Evolutionary conservation across 2,329 filamentous ascomycete genomes (phyloP).

Genomic region (Zymoseptoria tritici): DNA sequence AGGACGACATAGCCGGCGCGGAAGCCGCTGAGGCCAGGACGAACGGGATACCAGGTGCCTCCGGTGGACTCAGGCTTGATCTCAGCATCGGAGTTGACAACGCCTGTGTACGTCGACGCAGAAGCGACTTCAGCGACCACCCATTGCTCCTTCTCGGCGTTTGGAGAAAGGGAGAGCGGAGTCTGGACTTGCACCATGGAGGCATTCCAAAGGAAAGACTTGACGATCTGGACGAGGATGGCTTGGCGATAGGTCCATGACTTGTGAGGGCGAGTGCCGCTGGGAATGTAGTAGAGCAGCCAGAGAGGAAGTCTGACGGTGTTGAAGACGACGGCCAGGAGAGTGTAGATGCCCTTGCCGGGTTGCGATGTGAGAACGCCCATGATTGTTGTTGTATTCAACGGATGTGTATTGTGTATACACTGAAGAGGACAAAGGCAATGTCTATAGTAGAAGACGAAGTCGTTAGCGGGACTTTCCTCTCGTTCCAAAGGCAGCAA

Average conservation of each 20-base stretch:
- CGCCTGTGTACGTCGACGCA: slow-evolving; percentile 9
- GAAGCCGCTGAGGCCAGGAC: slow-evolving; percentile 5
- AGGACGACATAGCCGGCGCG: slow-evolving; percentile 32
- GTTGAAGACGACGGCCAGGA: slow-evolving; percentile 31
- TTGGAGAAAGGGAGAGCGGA: slow-evolving; percentile 29
- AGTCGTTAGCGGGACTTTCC: neutral
- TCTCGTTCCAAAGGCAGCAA: neutral
- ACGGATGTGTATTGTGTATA: neutral
- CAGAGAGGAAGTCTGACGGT: slow-evolving; percentile 34
- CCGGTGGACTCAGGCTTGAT: slow-evolving; percentile 34
- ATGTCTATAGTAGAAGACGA: neutral
- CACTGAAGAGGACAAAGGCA: neutral
- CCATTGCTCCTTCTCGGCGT: slow-evolving; percentile 34
- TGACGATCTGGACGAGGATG: slow-evolving; percentile 30
- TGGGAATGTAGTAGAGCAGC: slow-evolving; percentile 32
- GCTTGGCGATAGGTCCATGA: slow-evolving; percentile 36
- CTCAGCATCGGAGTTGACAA: slow-evolving; percentile 24
- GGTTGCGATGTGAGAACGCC: slow-evolving; percentile 30
- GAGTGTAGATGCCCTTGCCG: slow-evolving; percentile 34
- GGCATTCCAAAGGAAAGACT: slow-evolving; percentile 28
- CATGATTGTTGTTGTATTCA: slow-evolving; percentile 5
- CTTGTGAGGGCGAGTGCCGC: slow-evolving; percentile 33
- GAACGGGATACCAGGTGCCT: slow-evolving; percentile 37
- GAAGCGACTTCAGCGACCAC: slow-evolving; percentile 20
- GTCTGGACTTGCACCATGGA: slow-evolving; percentile 24